These are phyloP conservation scores for Coemansia aciculifera DNA, from an alignment of 192 early-diverging fungal genomes.

Conservation along the genomic window DNA sequence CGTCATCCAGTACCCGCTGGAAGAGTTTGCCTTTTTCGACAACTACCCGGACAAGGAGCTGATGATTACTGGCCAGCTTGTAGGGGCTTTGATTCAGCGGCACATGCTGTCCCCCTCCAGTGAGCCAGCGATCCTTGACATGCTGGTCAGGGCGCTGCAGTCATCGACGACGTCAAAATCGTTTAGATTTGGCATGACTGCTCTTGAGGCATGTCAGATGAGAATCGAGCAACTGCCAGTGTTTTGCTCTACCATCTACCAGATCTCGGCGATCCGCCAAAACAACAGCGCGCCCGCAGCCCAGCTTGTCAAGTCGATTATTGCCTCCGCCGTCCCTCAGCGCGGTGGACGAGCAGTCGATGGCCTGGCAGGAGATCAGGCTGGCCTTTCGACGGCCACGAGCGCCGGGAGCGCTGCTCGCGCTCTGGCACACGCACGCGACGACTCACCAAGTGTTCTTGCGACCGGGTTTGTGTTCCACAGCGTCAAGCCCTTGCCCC, in stretches of 20 bases:
- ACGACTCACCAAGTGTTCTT: conserved; percentile 1
- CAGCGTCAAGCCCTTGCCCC: conserved; percentile 36
- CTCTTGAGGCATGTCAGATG: conserved; percentile 78
- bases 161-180: conserved; percentile 75
- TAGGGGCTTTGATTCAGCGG: conserved; percentile 88
- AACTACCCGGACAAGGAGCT: conserved; percentile 94
- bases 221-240: conserved; percentile 90
- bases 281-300: conserved; percentile 42
- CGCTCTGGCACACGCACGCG: not conserved
- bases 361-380: conserved; percentile 18
- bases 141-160: conserved; percentile 84
- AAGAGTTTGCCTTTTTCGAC: conserved; percentile 93
- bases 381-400: conserved; percentile 13
- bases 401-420: conserved; percentile 39
- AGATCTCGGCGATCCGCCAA: conserved; percentile 81
- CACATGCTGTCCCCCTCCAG: conserved; percentile 78
- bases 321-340: conserved; percentile 24
- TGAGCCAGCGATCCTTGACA: conserved; percentile 86
- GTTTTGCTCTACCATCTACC: conserved; percentile 78
- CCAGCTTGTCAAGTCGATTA: conserved; percentile 43
- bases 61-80: conserved; percentile 82
- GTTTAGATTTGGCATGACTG: conserved; percentile 88
- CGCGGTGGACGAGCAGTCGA: conserved; percentile 24
- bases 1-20: conserved; percentile 92
- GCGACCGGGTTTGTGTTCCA: conserved; percentile 25